Conservation (phyloP, 2,329 filamentous ascomycete species). For the Xenosphaeropsis pyriputrescens region DNA sequence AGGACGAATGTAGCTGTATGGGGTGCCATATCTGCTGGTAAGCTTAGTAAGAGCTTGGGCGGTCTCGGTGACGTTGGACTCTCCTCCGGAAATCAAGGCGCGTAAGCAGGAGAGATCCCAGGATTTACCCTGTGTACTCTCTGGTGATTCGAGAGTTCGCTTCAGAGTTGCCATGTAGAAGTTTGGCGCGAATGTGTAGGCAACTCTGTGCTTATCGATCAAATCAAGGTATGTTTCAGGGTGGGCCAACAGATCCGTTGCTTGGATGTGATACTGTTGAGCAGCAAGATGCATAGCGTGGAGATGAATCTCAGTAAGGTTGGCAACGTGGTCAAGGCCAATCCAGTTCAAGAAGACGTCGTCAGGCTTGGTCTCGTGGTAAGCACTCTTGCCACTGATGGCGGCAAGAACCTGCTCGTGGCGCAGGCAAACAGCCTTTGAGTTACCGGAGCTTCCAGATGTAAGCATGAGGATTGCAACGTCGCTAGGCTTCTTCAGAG, state of each 20-base stretch:
- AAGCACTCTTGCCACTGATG: constrained; percentile 4
- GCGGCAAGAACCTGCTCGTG: constrained; percentile 27
- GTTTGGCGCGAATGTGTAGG: constrained; percentile 28
- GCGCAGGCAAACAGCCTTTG: constrained; percentile 31
- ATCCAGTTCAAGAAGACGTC: constrained; percentile 22
- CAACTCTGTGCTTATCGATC: constrained; percentile 24
- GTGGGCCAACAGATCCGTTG: constrained; percentile 22
- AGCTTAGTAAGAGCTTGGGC: constrained; percentile 14
- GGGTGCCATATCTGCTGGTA: constrained; percentile 19
- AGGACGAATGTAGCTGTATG: constrained; percentile 20
- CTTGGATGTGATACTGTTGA: constrained; percentile 29
- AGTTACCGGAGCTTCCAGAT: constrained; percentile 33
- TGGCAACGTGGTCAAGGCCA: constrained; percentile 36
- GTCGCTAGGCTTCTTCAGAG: no score
- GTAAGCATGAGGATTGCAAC: constrained; percentile 31
- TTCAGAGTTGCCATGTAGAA: constrained; percentile 20
- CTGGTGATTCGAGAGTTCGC: neutral
- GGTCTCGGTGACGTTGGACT: constrained; percentile 24
- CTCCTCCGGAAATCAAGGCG: constrained; percentile 26
- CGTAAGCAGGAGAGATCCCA: constrained; percentile 18
- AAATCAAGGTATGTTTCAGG: constrained; percentile 24
- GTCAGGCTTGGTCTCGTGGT: no score
- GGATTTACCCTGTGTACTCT: neutral
- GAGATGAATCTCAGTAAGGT: constrained; percentile 35
- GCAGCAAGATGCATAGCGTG: constrained; percentile 25